Percentiles rank a stretch among this genome's conserved stretches.
phyloP scores from a whole-genome alignment of 73 alveolate species.

The Tetrahymena thermophila region DNA sequence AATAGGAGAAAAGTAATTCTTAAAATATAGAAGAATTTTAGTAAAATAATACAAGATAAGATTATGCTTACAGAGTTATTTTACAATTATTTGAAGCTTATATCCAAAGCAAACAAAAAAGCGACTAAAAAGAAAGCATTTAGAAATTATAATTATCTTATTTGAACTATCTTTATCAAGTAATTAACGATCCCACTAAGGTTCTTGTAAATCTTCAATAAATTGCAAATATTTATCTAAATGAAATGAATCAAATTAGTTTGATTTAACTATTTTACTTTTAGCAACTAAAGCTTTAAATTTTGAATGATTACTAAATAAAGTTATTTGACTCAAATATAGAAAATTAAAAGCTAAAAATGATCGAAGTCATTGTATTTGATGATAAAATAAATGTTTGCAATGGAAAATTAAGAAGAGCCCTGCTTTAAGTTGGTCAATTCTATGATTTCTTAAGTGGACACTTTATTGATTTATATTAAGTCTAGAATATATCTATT shows the following conservation, averaged over 20 bases:
- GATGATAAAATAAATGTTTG: neutral
- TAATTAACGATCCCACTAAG: neutral
- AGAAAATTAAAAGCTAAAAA: too few species aligned
- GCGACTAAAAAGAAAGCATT: too few species aligned
- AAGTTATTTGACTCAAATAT: neutral
- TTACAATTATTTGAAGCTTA: neutral
- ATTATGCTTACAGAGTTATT: neutral
- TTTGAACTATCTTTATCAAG: neutral
- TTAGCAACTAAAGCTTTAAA: neutral
- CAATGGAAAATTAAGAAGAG: too few species aligned
- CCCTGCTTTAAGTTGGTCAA: neutral
- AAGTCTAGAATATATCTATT: neutral
- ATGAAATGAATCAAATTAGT: too few species aligned
- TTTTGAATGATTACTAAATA: neutral
- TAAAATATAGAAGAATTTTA: neutral
- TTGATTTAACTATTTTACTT: neutral
- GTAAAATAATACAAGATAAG: neutral
- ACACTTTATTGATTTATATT: too few species aligned
- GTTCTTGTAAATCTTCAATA: neutral
- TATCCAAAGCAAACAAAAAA: neutral
- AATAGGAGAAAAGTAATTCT: neutral
- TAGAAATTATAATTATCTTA: too few species aligned
- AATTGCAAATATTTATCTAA: too few species aligned
- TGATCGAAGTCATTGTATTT: neutral
- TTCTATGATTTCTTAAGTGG: neutral